A percentile compares a stretch with the other conserved stretches of the same genome.
phyloP scores from a whole-genome alignment of 2,329 filamentous ascomycete species.

The Atkinsonella hypoxylon region DNA sequence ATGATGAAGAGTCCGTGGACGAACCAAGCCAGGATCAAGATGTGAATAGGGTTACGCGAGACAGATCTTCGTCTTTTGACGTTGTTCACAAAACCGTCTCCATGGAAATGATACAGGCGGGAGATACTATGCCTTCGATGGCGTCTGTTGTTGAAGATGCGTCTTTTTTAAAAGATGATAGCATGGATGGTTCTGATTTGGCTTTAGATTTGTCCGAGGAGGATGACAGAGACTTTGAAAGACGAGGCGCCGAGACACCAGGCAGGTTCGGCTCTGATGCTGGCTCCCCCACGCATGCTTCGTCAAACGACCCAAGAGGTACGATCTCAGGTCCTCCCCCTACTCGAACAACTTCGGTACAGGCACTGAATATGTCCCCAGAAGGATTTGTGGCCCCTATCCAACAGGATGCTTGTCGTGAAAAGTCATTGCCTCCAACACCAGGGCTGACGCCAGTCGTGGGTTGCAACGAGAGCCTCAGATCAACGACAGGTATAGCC shows the following conservation, averaged over 20 bases:
- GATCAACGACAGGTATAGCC: slow-evolving; percentile 12
- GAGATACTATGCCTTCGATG: slow-evolving; percentile 18
- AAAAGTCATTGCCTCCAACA: slow-evolving; percentile 23
- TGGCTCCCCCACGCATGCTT: slow-evolving; percentile 22
- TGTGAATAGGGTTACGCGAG: slow-evolving; percentile 13
- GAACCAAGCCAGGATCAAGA: slow-evolving; percentile 10
- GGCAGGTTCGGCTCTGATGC: slow-evolving; percentile 10
- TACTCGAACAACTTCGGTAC: slow-evolving; percentile 34
- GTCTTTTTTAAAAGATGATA: slow-evolving; percentile 39
- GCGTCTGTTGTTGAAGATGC: slow-evolving; percentile 18
- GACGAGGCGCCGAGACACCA: slow-evolving; percentile 30
- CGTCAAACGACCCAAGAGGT: slow-evolving; percentile 7
- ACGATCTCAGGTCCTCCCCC: slow-evolving; percentile 23
- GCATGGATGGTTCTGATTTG: slow-evolving; percentile 17
- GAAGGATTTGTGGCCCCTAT: neutral
- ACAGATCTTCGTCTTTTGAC: slow-evolving; percentile 36
- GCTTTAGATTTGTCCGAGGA: neutral
- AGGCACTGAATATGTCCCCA: slow-evolving; percentile 25
- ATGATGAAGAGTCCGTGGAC: slow-evolving; percentile 21
- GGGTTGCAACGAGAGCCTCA: slow-evolving; percentile 20
- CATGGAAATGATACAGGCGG: slow-evolving; percentile 30
- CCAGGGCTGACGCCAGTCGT: slow-evolving; percentile 36
- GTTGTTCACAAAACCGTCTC: slow-evolving; percentile 42
- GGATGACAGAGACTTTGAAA: slow-evolving; percentile 17
- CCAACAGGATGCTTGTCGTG: neutral